Evolutionary conservation across 176 grass and related monocot species (phyloP), one percentile per base, ranked within the genome.

Genomic region (Pontederia paniculata): DNA sequence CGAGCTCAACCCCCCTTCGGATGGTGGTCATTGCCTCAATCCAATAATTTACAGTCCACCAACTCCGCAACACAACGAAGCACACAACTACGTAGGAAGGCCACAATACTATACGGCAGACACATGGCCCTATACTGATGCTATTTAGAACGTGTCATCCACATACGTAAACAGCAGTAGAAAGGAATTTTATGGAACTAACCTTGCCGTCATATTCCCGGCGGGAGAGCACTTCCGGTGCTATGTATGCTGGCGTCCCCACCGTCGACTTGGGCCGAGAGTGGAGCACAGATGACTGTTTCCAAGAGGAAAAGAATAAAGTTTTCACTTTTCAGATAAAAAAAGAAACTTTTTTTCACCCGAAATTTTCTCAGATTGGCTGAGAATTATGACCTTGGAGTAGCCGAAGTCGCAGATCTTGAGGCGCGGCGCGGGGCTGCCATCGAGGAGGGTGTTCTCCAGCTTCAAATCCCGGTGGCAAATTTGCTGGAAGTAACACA

Each of bases 331-430:
- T 9, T 17, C n/a, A n/a, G 48, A n/a, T 50, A 41, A 17, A 16
- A 9, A 43, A 17, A 0, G 1, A n/a, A 10, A 42, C 18, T 37
- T 37, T n/a, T n/a, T n/a, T n/a, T n/a, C n/a, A n/a, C n/a, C 28
- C 5, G 28, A 6, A 37, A 37, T 5, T 37, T 37, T 6, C 28
- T 37, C 28, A 10, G 13, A 42, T 43, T 59, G 12, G 16, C 8
- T 9, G 2, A 42, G 21, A 55, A 23, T 23, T 20, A 14, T 25
- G 15, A 59, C 56, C 56, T 59, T 59, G 23, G 56, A 59, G 28
- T 59, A 59, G 0, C 56, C 56, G 56, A 59, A 59, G 56, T 59
- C 56, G 23, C 56, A 59, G 56, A 59, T 59, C 56, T 59, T 59
- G 23, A 59, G 56, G 14, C 56, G 56, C 56, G 56, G 56, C 14